These are phyloP conservation scores for Pseudocercospora cruenta DNA, from an alignment of 2,329 filamentous ascomycete genomes.

Conservation along the genomic window DNA sequence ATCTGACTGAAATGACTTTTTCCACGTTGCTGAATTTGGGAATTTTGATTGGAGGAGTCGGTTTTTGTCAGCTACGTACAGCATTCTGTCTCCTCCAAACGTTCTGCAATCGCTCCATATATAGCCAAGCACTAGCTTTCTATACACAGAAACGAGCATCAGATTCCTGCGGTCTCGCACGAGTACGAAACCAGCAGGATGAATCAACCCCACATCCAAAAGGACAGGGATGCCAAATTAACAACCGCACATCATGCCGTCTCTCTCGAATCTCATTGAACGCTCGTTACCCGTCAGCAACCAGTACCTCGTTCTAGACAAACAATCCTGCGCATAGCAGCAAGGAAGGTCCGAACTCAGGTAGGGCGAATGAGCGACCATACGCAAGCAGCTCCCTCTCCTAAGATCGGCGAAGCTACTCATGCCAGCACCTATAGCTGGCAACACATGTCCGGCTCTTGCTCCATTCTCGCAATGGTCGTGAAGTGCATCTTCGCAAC, in stretches of 20 bases:
- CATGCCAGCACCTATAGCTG: constrained; percentile 36
- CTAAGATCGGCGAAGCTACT: constrained; percentile 39
- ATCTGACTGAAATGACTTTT: background rate
- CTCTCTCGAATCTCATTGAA: constrained; percentile 32
- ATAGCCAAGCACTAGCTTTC: constrained; percentile 4
- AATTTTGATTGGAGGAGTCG: constrained; percentile 24
- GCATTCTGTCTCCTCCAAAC: constrained; percentile 24
- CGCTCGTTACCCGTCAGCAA: constrained; percentile 37
- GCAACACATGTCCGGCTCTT: constrained; percentile 42
- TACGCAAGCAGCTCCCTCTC: constrained; percentile 39
- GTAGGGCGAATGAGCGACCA: constrained; percentile 39
- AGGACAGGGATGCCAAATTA: constrained; percentile 40
- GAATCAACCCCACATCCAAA: constrained; percentile 40
- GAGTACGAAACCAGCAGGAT: constrained; percentile 13
- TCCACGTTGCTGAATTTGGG: background rate
- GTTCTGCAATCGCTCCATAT: background rate
- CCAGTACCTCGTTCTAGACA: constrained; percentile 17
- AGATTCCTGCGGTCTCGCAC: constrained; percentile 26
- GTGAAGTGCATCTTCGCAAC: constrained; percentile 36
- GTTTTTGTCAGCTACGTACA: constrained; percentile 27
- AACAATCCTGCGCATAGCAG: constrained; percentile 28
- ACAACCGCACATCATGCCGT: constrained; percentile 39
- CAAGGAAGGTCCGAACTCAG: constrained; percentile 32
- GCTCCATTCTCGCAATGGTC: constrained; percentile 16
- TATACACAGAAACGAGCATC: constrained; percentile 9